Conservation (phyloP, 1,139 yeast genomes). For the Candida frijolesensis region DNA sequence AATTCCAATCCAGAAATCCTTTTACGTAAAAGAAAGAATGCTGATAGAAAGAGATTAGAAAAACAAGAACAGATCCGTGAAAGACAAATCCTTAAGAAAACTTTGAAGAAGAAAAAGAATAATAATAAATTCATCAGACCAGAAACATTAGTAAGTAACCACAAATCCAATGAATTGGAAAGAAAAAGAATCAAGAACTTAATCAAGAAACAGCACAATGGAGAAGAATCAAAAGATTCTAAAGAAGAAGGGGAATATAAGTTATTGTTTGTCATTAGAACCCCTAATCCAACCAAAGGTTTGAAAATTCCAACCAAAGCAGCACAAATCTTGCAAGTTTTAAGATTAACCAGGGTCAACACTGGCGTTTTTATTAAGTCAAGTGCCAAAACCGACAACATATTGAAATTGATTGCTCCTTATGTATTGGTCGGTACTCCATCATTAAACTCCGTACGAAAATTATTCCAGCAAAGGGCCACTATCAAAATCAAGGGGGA, state of each 20-base stretch:
- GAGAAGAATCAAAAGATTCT: slow-evolving; percentile 8
- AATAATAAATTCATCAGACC: slow-evolving; percentile 66
- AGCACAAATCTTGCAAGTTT: slow-evolving; percentile 55
- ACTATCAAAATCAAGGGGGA: slow-evolving; percentile 43
- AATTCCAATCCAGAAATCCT: slow-evolving; percentile 77
- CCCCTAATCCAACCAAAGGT: slow-evolving; percentile 54
- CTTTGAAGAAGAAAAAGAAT: slow-evolving; percentile 37
- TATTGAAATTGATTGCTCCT: slow-evolving; percentile 68
- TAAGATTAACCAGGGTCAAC: slow-evolving; percentile 60
- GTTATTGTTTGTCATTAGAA: slow-evolving; percentile 66
- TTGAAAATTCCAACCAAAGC: slow-evolving; percentile 69
- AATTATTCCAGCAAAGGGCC: slow-evolving; percentile 76
- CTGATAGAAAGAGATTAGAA: slow-evolving; percentile 68
- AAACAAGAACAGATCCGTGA: slow-evolving; percentile 54
- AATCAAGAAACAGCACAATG: slow-evolving; percentile 45
- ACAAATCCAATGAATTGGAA: slow-evolving; percentile 66
- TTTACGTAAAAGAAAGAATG: slow-evolving; percentile 75
- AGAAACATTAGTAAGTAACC: slow-evolving; percentile 68
- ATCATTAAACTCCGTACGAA: slow-evolving; percentile 67
- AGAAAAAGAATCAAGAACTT: slow-evolving; percentile 66
- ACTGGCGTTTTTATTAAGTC: slow-evolving; percentile 73
- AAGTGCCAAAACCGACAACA: slow-evolving; percentile 56
- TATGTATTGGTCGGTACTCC: slow-evolving; percentile 76
- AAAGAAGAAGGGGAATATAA: slow-evolving; percentile 40
- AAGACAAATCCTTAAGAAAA: slow-evolving; percentile 34